phyloP scores from a whole-genome alignment of 306 rosid species.

The Trifolium subterraneum region DNA sequence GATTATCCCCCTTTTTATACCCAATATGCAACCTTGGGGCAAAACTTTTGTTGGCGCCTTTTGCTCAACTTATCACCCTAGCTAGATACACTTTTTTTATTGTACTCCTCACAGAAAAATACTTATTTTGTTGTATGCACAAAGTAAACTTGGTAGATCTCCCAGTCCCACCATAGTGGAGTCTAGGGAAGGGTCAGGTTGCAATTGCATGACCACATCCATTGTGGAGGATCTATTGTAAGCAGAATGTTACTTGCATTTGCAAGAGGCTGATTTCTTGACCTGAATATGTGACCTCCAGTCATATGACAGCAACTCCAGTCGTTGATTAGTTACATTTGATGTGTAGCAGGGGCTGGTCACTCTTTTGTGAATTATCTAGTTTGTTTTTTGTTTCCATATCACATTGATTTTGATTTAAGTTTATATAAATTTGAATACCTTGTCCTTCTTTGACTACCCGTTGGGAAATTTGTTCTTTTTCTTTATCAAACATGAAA shows the following conservation, averaged over 20 bases:
- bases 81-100: conserved; percentile 1
- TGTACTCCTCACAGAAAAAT: not conserved
- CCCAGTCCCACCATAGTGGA: not conserved
- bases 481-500: conserved; percentile 9
- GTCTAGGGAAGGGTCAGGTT: not conserved
- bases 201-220: not conserved
- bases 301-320: not conserved
- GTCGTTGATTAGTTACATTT: not conserved
- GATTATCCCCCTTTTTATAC: not conserved
- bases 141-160: not conserved
- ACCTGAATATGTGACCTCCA: not conserved
- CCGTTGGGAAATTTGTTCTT: conserved; percentile 8
- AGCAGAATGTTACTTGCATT: not conserved
- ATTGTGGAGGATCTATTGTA: conserved; percentile 2
- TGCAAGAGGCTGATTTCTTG: not conserved
- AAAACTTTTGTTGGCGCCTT: not conserved
- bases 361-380: conserved; percentile 7
- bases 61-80: conserved; percentile 13
- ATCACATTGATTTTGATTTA: conserved; percentile 24
- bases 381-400: not conserved
- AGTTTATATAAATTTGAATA: conserved; percentile 4
- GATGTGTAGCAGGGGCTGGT: conserved; percentile 8
- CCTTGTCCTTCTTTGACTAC: conserved; percentile 19
- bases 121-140: not conserved
- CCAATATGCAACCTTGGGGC: not conserved